Percentiles rank a stretch among this genome's conserved stretches.
Conservation (phyloP, 306 rosid genomes). For the Rubus parviflorus region DNA sequence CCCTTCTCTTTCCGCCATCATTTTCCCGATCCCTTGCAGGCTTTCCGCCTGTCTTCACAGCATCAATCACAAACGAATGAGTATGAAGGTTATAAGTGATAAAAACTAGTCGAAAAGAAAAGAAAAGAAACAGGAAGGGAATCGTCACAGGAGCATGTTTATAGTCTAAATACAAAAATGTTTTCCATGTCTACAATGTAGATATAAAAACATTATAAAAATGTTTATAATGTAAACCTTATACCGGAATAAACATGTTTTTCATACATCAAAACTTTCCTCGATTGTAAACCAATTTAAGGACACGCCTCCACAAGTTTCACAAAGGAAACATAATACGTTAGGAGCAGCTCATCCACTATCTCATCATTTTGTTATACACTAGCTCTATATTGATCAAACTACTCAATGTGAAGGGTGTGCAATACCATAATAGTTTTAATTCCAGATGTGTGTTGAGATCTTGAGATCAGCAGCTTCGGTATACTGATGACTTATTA, state of each 20-base stretch:
- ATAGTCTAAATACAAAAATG: neutral
- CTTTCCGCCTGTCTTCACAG: constrained; percentile 51
- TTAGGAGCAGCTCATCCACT: neutral
- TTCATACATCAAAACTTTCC: neutral
- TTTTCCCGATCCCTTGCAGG: constrained; percentile 38
- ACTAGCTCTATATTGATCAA: neutral
- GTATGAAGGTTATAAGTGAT: neutral
- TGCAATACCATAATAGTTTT: too few species aligned
- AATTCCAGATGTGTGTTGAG: too few species aligned
- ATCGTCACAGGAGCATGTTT: neutral
- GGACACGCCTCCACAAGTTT: neutral
- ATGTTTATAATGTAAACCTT: neutral
- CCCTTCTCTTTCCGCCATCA: constrained; percentile 41
- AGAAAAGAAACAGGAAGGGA: neutral
- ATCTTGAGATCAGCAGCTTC: too few species aligned
- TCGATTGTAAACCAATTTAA: neutral
- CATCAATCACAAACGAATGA: constrained; percentile 14
- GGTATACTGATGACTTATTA: too few species aligned
- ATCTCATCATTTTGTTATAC: neutral
- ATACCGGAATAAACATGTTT: neutral
- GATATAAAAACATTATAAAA: neutral
- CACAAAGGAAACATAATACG: neutral
- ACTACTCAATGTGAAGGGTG: too few species aligned
- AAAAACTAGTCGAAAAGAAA: neutral
- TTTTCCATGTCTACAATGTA: neutral